A percentile compares a stretch with the other conserved stretches of the same genome.
Conservation (phyloP, 176 grass and related monocot species). For the Stipa capillata region DNA sequence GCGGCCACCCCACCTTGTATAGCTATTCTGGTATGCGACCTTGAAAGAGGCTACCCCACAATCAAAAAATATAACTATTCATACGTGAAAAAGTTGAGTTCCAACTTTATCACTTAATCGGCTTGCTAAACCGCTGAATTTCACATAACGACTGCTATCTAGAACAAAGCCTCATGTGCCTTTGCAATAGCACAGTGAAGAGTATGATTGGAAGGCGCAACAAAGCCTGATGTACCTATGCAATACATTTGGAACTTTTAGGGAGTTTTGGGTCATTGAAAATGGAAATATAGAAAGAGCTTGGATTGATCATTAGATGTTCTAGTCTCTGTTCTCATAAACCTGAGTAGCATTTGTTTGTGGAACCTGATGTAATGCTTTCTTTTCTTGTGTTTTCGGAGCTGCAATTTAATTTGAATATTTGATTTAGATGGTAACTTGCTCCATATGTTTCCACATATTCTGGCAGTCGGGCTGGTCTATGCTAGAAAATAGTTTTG, state of each 20-base stretch:
- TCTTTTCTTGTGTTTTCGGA: not conserved
- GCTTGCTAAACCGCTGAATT: not conserved
- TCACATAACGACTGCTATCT: not conserved
- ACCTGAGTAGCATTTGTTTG: not conserved
- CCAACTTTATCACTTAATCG: not conserved
- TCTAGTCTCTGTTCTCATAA: not conserved
- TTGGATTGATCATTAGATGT: not conserved
- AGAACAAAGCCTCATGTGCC: not conserved
- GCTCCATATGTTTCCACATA: not conserved
- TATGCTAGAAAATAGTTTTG: not conserved
- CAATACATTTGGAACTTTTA: not conserved
- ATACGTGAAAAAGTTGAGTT: not conserved
- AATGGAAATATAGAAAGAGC: not conserved
- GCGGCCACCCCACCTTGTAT: not conserved
- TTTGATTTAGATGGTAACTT: not conserved
- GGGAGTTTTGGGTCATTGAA: not conserved
- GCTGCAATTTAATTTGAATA: not conserved
- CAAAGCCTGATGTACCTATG: too few relatives aligned
- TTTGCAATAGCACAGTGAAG: not conserved
- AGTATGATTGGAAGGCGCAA: not conserved
- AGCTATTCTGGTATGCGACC: not conserved
- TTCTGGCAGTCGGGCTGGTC: not conserved
- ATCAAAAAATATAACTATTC: not conserved
- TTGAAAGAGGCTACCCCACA: not conserved
- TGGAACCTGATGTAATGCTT: not conserved